These are phyloP conservation scores for Podila minutissima DNA, from an alignment of 192 early-diverging fungal genomes.

Conservation along the genomic window DNA sequence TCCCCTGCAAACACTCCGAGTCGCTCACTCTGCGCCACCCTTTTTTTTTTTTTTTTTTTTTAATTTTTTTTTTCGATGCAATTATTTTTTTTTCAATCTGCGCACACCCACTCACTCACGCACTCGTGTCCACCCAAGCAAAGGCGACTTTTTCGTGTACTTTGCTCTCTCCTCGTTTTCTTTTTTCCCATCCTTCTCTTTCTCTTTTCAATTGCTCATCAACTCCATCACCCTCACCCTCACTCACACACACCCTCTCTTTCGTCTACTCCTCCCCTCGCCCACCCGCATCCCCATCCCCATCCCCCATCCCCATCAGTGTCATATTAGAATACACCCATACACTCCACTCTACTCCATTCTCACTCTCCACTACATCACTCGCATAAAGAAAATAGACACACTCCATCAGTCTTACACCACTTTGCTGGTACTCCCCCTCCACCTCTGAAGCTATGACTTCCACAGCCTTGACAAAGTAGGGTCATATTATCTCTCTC, in stretches of 20 bases:
- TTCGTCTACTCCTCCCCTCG: background rate
- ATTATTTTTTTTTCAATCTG: too few species aligned
- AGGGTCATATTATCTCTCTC: background rate
- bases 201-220: background rate
- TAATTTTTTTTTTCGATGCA: too few species aligned
- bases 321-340: background rate
- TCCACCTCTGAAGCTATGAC: conserved; percentile 11
- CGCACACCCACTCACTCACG: too few species aligned
- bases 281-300: background rate
- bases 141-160: background rate
- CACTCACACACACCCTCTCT: background rate
- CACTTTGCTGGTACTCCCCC: background rate
- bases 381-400: background rate
- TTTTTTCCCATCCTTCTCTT: background rate
- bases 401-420: background rate
- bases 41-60: background rate
- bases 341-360: background rate
- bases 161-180: background rate
- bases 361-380: background rate
- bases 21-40: background rate
- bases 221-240: background rate
- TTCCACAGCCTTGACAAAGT: conserved; percentile 19
- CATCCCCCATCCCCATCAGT: background rate
- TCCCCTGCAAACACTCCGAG: background rate
- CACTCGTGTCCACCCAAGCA: too few species aligned